Conservation (phyloP, 441 rosid genomes). For the Erodium texanum region DNA sequence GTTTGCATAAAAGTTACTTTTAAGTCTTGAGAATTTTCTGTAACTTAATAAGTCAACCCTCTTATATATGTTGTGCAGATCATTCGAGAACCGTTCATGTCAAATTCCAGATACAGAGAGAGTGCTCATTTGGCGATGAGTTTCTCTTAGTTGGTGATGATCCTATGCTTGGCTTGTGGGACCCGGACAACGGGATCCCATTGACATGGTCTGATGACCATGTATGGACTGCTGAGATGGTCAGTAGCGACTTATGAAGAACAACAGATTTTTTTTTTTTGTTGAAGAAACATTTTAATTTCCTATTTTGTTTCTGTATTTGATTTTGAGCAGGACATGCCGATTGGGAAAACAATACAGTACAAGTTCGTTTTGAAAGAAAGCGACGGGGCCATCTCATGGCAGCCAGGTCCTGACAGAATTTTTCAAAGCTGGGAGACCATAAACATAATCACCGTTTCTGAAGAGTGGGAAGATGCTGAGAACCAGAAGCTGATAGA, state of each 20-base stretch:
- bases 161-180: conserved; percentile 71
- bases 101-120: conserved; percentile 57
- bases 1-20: neutral
- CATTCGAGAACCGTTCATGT: conserved; percentile 42
- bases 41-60: neutral
- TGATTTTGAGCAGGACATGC: conserved; percentile 43
- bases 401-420: conserved; percentile 91
- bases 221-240: conserved; percentile 66
- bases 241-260: conserved; percentile 20
- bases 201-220: conserved; percentile 79
- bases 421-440: conserved; percentile 46
- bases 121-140: conserved; percentile 69
- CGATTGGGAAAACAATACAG: conserved; percentile 45
- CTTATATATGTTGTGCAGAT: conserved; percentile 25
- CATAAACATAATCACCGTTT: conserved; percentile 37
- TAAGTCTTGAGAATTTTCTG: neutral
- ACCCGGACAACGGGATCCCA: conserved; percentile 52
- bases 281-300: conserved; percentile 8
- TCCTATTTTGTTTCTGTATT: conserved; percentile 12
- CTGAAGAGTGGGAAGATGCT: conserved; percentile 69
- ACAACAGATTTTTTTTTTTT: neutral
- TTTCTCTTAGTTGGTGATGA: conserved; percentile 66
- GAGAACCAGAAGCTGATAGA: conserved; percentile 44
- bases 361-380: conserved; percentile 69
- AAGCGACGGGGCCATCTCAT: conserved; percentile 31